Evolutionary conservation across 257 asterid genomes (phyloP).

Genomic region (Mitragyna speciosa): DNA sequence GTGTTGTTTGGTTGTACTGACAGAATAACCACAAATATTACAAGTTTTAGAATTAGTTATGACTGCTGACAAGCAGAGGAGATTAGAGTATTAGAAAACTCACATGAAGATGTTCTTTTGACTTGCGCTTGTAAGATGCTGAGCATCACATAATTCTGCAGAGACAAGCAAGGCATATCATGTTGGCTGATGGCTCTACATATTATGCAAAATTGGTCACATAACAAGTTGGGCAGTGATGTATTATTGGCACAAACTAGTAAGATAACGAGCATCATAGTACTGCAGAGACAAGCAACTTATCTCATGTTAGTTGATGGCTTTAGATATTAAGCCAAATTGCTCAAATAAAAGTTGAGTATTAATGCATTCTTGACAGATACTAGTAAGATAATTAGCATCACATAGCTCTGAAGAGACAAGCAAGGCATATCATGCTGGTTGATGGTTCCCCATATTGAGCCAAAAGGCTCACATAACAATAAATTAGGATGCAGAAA

Average conservation of each 20-base stretch:
- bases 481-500: too few species aligned
- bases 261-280: neutral
- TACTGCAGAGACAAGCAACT: neutral
- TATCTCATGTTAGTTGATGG: neutral
- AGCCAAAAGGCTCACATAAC: neutral
- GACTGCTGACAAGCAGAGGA: neutral
- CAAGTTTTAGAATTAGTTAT: neutral
- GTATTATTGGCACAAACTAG: neutral
- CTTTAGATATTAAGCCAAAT: neutral
- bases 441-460: neutral
- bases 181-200: neutral
- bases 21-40: neutral
- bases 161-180: neutral
- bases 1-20: neutral
- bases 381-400: neutral
- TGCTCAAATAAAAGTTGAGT: neutral
- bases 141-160: neutral
- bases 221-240: neutral
- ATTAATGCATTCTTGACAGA: neutral
- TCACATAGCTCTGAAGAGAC: neutral
- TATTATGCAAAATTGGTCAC: neutral
- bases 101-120: conserved; percentile 5
- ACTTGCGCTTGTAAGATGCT: neutral
- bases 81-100: neutral
- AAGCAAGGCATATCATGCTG: neutral